Base-by-base conservation (phyloP, 139 green algal species). In the Astrephomene gubernaculifera region DNA sequence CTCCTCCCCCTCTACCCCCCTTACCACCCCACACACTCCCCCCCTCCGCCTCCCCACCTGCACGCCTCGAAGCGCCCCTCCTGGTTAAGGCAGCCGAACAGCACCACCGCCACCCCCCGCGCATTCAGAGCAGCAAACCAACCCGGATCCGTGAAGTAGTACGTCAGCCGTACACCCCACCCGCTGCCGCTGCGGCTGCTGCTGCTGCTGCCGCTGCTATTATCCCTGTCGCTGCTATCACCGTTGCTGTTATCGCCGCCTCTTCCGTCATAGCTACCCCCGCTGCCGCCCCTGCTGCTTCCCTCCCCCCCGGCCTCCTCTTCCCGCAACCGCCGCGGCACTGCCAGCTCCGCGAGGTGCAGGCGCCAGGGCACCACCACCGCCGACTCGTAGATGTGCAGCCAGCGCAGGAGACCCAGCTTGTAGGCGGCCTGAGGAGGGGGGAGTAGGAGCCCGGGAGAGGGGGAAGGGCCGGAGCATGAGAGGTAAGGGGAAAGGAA, bases 281-380 rank as follows among this genome's bases (percentile, higher is more conserved):
- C 29, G n/a, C 71, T 19, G 29, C 43, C 2, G 10, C n/a, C 29
- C 12, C 44, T 19, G 39, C n/a, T 44, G 71, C 44, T 29, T 22
- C 44, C n/a, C n/a, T n/a, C n/a, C n/a, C n/a, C n/a, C n/a, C n/a
- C n/a, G n/a, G n/a, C n/a, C n/a, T n/a, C n/a, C n/a, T n/a, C n/a
- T n/a, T 3, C 29, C 22, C 39, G 41, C 69, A 10, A 25, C 69
- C 25, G 27, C 21, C 12, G 36, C 67, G 33, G 36, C 67, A 9
- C 31, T 33, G 2, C 10, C 31, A 35, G 67, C 67, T 35, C 12
- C 36, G 49, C n/a, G 36, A 85, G 63, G 45, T 85, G 79, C 38
- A 85, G 31, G 31, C 79, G 43, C 79, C 79, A 85, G 8, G 79
- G 79, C 65, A 85, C 35, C 41, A 85, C 79, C 8, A 84, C 41